Base-by-base conservation (phyloP, 768 basidiomycete genomes). In the Terana coerulea region DNA sequence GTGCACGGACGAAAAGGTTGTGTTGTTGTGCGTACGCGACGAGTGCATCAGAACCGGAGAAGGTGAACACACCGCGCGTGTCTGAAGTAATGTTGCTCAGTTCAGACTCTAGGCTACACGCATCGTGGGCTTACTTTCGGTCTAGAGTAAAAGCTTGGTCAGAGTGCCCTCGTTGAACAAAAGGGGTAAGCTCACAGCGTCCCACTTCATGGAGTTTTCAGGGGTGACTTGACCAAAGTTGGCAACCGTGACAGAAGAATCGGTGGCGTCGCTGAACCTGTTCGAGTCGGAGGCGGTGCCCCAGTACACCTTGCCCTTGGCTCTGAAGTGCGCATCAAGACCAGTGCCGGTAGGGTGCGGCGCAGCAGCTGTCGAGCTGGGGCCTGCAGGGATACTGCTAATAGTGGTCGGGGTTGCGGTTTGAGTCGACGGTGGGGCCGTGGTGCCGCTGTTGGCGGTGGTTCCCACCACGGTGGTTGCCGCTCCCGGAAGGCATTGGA, bases 161-260 rank as follows among this genome's bases (percentile, higher is more conserved):
- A n/a, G n/a, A n/a, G n/a, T n/a, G n/a, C n/a, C n/a, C n/a, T n/a
- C n/a, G n/a, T n/a, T n/a, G n/a, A n/a, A n/a, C n/a, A n/a, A n/a
- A n/a, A n/a, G n/a, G n/a, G n/a, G n/a, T n/a, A n/a, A n/a, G 47
- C 57, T 45, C n/a, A 60, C 60, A 15, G 57, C 58, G 56, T 65
- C 61, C 64, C 66, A 61, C 56, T 69, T 69, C 67, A 67, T 68
- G 43, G 61, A 64, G 58, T 69, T 69, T 49, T 67, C 67, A 12
- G 67, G 68, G 8, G 68, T 69, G 33, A 68, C 54, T 12, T 61
- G 58, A 19, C 67, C 65, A 33, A 67, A 69, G 29, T 67, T 56
- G 33, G 62, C 59, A 29, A 61, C 55, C 14, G 61, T 63, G 10
- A 52, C 56, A 1, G 45, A 31, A 3, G 61, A 63, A 49, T 63